Evolutionary conservation across 139 green algal genomes (phyloP).

Genomic region (Asterochloris erici): DNA sequence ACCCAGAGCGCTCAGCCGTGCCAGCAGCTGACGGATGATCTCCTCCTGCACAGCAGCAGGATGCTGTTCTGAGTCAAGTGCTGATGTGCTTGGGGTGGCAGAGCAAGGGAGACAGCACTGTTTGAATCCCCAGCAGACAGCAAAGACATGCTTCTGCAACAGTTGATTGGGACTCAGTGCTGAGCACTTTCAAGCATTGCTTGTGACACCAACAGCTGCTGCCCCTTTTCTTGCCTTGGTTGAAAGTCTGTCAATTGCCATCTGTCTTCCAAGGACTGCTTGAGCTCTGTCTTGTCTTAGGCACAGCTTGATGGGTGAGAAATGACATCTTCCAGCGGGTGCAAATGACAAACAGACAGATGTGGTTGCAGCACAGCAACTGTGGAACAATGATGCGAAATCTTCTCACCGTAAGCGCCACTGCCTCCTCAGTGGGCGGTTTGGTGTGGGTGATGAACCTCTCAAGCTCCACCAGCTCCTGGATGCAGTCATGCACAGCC

Average conservation of each 20-base stretch:
- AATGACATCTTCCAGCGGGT: neutral
- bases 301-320: neutral
- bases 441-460: conserved; percentile 15
- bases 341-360: neutral
- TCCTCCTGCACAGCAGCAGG: conserved; percentile 5
- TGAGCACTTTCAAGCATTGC: neutral
- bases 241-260: neutral
- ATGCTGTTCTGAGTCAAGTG: too few relatives aligned
- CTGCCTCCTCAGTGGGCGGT: conserved; percentile 5
- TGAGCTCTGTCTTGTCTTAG: neutral
- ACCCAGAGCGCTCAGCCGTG: conserved; percentile 2
- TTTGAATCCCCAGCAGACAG: neutral
- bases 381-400: neutral
- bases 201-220: neutral
- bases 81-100: neutral
- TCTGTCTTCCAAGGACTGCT: neutral
- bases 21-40: conserved; percentile 23
- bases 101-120: neutral
- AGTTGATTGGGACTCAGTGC: neutral
- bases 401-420: neutral
- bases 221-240: neutral
- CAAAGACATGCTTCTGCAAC: neutral
- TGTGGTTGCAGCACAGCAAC: neutral
- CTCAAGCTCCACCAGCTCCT: conserved; percentile 19
- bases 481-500: conserved; percentile 10